Evolutionary conservation across 768 basidiomycete species (phyloP), one percentile per base, ranked within the genome.

Genomic region (Leccinellum rugosiceps): DNA sequence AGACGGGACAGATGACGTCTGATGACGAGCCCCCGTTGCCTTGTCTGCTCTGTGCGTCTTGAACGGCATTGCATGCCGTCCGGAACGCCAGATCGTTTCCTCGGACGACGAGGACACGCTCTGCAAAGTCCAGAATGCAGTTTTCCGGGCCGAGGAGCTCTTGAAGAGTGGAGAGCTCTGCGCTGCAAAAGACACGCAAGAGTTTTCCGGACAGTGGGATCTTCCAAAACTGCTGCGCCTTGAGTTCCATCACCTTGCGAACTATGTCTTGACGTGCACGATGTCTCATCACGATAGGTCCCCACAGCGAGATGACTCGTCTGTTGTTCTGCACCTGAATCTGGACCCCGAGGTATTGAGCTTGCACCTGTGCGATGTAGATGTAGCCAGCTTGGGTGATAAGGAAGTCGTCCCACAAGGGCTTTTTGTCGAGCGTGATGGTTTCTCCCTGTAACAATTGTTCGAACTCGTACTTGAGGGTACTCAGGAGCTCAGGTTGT

Each of bases 341-440:
- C 28, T 69, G 65, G 21, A 88, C 70, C 1, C 71, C 75, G 0
- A 73, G 68, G 47, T 78, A 64, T 10, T 60, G 56, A 2, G 55
- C 58, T 54, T 82, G 75, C 11, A 90, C 54, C 1, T 74, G 66
- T 1, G 72, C 62, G 48, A 92, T 52, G 65, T 80, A 90, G 0
- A 14, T 21, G 0, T 48, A 41, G 0, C 87, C 87, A 6, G 70
- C 69, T 0, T 62, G 56, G 4, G 74, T 60, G 21, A 65, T 65
- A 58, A 92, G 86, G 69, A 82, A 90, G 4, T 76, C 73, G 57
- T 91, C 85, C 89, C 89, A 92, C 8, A 81, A 72, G 2, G 77
- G 71, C 41, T 80, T 79, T 28, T 78, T 82, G 46, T 83, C 77
- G 17, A 79, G 63, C 26, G 71, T 76, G 32, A 89, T 67, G 3